Base-by-base conservation (phyloP, 129 eudicot species). In the Chrysanthemum makinoi region DNA sequence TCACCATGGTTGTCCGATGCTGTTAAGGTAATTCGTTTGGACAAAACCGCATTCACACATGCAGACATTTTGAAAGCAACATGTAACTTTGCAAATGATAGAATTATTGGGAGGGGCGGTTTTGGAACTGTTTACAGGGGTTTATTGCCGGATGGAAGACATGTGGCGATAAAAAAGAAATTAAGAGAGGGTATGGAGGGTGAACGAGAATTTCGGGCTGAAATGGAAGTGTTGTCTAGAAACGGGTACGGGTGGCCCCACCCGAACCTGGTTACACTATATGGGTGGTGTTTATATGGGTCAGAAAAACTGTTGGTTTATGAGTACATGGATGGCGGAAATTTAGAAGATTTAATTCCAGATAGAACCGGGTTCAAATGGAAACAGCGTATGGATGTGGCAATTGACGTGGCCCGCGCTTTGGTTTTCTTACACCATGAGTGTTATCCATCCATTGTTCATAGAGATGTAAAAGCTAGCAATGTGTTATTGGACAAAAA, bases 271-370 rank as follows among this genome's bases (percentile, higher is more conserved):
- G 99, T 95, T 14, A 78, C 80, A 11, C 89, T 95, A 4, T 95
- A 90, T 22, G 99, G 99, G 15, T 95, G 97, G 97, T 95, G 97
- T 72, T 94, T 95, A 12, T 86, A 86, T 56, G 97, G 97, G 18
- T 81, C 94, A 2, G 91, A 95, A 72, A 95, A 95, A 65, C 62
- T 95, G 4, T 64, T 95, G 58, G 91, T 95, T 10, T 95, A 95
- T 18, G 99, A 95, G 82, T 95, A 84, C 78, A 95, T 95, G 99
- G 87, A 84, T 69, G 99, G 97, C 3, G 99, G 99, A 35, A 84
- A 81, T 73, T 79, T 95, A 22, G 99, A 95, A 77, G 99, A 95
- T 35, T 59, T 64, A 10, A 80, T 93, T 68, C 65, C 85, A 0
- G 89, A 90, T 39, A 73, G 75, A 62, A 59, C 72, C 5, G 66